Evolutionary conservation across 1,284 basidiomycete species (phyloP).

Genomic region (Ceraceosorus guamensis): DNA sequence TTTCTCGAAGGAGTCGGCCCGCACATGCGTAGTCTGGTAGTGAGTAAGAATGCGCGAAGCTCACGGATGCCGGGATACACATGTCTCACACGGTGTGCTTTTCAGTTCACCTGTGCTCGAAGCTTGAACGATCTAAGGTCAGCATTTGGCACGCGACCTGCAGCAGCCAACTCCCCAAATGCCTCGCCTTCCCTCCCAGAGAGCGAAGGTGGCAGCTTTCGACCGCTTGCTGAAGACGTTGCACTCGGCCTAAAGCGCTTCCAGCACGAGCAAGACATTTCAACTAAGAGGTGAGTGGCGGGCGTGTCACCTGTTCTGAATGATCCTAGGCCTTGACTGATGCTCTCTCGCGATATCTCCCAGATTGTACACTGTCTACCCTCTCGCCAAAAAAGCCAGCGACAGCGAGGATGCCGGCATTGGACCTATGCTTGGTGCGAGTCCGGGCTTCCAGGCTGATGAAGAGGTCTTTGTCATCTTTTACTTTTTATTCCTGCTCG

Average conservation of each 20-base stretch:
- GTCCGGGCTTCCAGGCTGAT: constrained; percentile 8
- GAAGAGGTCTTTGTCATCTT: constrained; percentile 42
- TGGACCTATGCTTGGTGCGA: not conserved
- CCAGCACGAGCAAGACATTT: constrained; percentile 36
- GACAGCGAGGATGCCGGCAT: not conserved
- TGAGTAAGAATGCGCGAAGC: not conserved
- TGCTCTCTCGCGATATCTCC: not conserved
- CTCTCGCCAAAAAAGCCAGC: constrained; percentile 13
- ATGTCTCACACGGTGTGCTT: no score
- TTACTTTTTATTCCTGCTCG: constrained; percentile 42
- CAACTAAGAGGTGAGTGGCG: constrained; percentile 24
- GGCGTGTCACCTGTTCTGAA: not conserved
- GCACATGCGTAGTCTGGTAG: constrained; percentile 38
- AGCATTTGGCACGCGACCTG: constrained; percentile 13
- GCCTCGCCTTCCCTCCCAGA: not conserved
- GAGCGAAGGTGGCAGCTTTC: constrained; percentile 13
- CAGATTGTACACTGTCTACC: constrained; percentile 37
- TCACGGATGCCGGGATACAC: not conserved
- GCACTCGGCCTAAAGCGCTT: constrained; percentile 26
- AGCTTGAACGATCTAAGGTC: constrained; percentile 23
- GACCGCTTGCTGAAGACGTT: constrained; percentile 23
- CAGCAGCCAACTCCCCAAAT: not conserved
- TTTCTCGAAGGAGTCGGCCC: constrained; percentile 36
- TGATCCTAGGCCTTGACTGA: not conserved
- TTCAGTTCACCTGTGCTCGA: constrained; percentile 29